Conservation (phyloP, 345 rosid genomes). For the Moricandia moricandioides region DNA sequence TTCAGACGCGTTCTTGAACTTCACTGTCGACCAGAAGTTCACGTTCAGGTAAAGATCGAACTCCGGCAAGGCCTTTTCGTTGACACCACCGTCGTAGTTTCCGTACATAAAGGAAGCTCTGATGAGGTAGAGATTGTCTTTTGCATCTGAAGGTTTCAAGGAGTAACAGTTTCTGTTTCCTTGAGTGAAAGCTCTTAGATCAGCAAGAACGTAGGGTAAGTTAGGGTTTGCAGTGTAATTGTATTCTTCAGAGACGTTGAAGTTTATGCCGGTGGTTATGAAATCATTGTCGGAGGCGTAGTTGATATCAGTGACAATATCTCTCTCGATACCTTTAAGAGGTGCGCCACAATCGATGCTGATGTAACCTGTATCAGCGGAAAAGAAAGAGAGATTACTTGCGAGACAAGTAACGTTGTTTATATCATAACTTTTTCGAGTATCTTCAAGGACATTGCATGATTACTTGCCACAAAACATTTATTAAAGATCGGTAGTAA, state of each 20-base stretch:
- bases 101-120: conserved; percentile 47
- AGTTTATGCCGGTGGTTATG: conserved; percentile 29
- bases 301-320: conserved; percentile 5
- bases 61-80: conserved; percentile 24
- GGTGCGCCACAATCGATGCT: conserved; percentile 46
- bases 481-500: not conserved
- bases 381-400: not conserved
- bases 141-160: not conserved
- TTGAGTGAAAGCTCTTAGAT: conserved; percentile 38
- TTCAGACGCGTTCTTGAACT: conserved; percentile 30
- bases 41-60: conserved; percentile 47
- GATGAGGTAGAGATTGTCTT: conserved; percentile 37
- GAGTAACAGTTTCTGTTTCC: conserved; percentile 51
- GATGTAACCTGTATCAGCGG: conserved; percentile 41
- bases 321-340: not conserved
- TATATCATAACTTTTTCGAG: not conserved
- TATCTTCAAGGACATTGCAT: not conserved
- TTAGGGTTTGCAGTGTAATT: not conserved
- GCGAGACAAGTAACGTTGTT: not conserved
- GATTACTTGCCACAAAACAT: not conserved
- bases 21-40: conserved; percentile 42
- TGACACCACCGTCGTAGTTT: conserved; percentile 41
- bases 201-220: not conserved
- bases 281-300: conserved; percentile 37
- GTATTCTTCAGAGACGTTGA: conserved; percentile 22